Base-by-base conservation (phyloP, 1,139 yeast species). In the Nakaseomyces uthaithaninus region DNA sequence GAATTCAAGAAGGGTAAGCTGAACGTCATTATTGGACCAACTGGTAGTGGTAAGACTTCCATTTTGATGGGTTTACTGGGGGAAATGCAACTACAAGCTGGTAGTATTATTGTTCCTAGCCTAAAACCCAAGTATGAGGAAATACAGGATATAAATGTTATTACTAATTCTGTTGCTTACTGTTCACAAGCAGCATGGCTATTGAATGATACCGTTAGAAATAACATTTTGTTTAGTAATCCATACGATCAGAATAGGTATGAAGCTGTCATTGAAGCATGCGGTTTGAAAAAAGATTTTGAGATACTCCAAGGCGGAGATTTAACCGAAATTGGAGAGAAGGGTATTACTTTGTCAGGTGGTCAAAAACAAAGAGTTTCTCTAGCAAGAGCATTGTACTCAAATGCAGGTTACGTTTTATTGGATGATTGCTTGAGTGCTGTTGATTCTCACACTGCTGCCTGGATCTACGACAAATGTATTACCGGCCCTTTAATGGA, bases 331-430 rank as follows among this genome's bases (percentile, higher is more conserved):
- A 78, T 82, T 55, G 94, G 93, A 55, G 95, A 86, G 62, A 86
- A 85, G 68, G 95, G 95, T 59, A 83, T 86, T 42, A 80, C 94
- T 0, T 69, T 86, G 43, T 84, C 94, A 33, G 95, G 95, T 51
- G 95, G 95, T 40, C 95, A 86, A 64, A 86, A 86, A 60, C 95
- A 86, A 64, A 76, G 95, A 62, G 89, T 86, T 31, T 84, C 95
- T 1, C 69, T 86, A 44, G 95, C 95, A 2, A 75, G 95, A 60
- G 95, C 95, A 3, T 66, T 86, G 52, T 86, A 86, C 60, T 83
- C 93, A 1, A 74, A 74, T 55, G 80, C 95, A 1, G 75, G 75
- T 44, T 84, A 82, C 54, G 70, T 86, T 36, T 61, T 86, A 47
- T 69, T 86, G 40, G 95, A 86, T 65, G 95, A 86, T 62, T 85